Base-by-base conservation (phyloP, 164 flowering plant species). In the Vitis labrusca region DNA sequence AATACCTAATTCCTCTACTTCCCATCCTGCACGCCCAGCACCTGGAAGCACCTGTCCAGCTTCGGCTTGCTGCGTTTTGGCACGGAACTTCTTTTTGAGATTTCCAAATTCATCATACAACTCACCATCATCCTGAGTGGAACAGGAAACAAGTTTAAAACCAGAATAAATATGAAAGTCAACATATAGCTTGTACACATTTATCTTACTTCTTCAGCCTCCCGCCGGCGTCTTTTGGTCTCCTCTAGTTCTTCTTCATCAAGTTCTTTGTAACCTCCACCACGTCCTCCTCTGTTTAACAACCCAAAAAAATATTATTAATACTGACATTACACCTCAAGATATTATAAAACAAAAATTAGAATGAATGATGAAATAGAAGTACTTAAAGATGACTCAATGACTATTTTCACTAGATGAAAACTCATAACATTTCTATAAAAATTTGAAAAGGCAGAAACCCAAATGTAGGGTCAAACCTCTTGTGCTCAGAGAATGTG, bases 61-160 rank as follows among this genome's bases (percentile, higher is more conserved):
- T 80, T 91, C 97, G 64, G 89, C 81, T 83, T 84, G 89, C 61
- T 91, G 98, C 1, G 82, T 73, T 84, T 89, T 95, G 57, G 84
- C 97, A 74, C 99, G 97, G 59, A 88, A 95, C 70, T 95, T 93
- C 85, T 95, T 95, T 86, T 93, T 95, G 29, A 95, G 88, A 79
- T 91, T 91, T 50, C 99, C 99, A 87, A 95, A 95, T 74, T 95
- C 99, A 84, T 95, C 99, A 84, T 95, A 95, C 88, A 95, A 55
- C 78, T 95, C 99, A 29, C 93, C 99, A 81, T 95, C 99, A 86
- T 95, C 98, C 98, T 94, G 83, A 75, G 52, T 78, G 8, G 37
- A 71, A 29, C 52, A 64, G 19, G 60, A 12, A 27, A 30, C 27
- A 23, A 60, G 48, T 32, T 44, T 70, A 19, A 67, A 66, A 37